Base-by-base conservation (phyloP, 768 basidiomycete genomes). In the Hericium erinaceus region DNA sequence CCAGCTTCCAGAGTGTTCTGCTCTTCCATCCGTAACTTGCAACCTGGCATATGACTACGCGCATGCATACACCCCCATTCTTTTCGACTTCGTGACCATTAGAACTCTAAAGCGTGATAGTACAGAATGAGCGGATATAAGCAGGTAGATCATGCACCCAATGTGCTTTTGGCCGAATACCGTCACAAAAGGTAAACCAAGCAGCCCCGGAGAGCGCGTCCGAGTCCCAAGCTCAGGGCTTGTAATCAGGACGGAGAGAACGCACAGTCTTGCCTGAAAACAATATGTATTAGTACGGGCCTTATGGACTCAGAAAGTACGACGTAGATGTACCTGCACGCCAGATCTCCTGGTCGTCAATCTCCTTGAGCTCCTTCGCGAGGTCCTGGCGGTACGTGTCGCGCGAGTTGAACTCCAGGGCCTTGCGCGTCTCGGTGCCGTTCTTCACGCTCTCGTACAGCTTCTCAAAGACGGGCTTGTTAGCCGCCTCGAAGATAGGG, bases 261-360 rank as follows among this genome's bases (percentile, higher is more conserved):
- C 95, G 87, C 55, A 98, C 95, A 59, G 82, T 83, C 80, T 95
- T 94, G 75, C 94, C 87, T 81, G 26, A 9, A 24, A 28, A 20
- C 26, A 18, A 13, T 2, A 33, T 24, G 18, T 28, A 16, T 46
- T 39, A 56, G 16, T 57, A 10, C 12, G 6, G 8, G 15, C n/a
- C 12, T 24, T 39, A 28, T n/a, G 20, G 18, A 16, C 3, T 7
- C 13, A 22, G 38, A 64, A 12, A 41, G 48, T 20, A 13, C 72
- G 13, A 0, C 20, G 11, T 18, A 3, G 8, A 51, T 80, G 59
- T 69, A 82, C 87, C 94, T 62, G 95, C 95, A 60, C 92, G 79
- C 95, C 95, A 98, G 72, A 98, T 98, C 79, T 98, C 95, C 75
- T 98, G 95, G 74, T 92, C 84, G 75, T 98, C 86, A 67, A 99